phyloP scores from a whole-genome alignment of 495 filamentous ascomycete species.

The Xylaria telfairii region DNA sequence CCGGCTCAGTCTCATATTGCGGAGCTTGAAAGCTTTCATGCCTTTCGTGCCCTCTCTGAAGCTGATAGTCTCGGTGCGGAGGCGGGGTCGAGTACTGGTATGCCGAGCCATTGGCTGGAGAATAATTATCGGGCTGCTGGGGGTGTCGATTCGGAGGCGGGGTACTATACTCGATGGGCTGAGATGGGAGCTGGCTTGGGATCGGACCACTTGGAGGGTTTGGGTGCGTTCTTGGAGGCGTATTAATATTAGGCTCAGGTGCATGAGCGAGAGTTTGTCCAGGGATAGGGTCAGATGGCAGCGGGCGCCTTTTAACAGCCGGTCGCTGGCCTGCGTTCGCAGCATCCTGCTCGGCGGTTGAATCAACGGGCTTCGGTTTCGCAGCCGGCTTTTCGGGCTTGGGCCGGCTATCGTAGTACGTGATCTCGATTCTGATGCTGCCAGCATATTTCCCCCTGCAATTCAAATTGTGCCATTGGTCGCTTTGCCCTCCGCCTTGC shows the following conservation, averaged over 20 bases:
- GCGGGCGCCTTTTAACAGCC: constrained; percentile 74
- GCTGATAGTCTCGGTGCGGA: constrained; percentile 40
- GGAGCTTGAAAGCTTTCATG: constrained; percentile 36
- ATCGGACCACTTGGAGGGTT: constrained; percentile 40
- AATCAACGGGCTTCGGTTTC: constrained; percentile 50
- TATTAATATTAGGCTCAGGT: constrained; percentile 47
- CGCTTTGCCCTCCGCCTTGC: constrained; percentile 86
- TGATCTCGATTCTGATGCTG: constrained; percentile 92
- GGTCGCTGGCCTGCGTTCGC: constrained; percentile 45
- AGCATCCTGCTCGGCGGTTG: constrained; percentile 44
- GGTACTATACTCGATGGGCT: constrained; percentile 52
- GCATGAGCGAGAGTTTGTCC: constrained; percentile 50
- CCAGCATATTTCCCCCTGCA: constrained; percentile 94
- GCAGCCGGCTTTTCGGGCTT: constrained; percentile 70
- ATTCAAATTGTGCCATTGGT: constrained; percentile 86
- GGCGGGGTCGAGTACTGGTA: constrained; percentile 40
- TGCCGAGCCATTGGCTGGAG: constrained; percentile 32
- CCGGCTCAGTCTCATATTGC: constrained; percentile 37
- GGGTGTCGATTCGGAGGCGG: constrained; percentile 40
- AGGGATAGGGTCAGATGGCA: constrained; percentile 74
- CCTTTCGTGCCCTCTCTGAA: constrained; percentile 43
- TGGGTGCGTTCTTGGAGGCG: constrained; percentile 48
- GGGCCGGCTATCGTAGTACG: constrained; percentile 89
- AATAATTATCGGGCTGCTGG: constrained; percentile 41
- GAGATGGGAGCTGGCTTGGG: constrained; percentile 49